phyloP scores from a whole-genome alignment of 805 yeast genomes.

The Zygosaccharomyces rouxii region DNA sequence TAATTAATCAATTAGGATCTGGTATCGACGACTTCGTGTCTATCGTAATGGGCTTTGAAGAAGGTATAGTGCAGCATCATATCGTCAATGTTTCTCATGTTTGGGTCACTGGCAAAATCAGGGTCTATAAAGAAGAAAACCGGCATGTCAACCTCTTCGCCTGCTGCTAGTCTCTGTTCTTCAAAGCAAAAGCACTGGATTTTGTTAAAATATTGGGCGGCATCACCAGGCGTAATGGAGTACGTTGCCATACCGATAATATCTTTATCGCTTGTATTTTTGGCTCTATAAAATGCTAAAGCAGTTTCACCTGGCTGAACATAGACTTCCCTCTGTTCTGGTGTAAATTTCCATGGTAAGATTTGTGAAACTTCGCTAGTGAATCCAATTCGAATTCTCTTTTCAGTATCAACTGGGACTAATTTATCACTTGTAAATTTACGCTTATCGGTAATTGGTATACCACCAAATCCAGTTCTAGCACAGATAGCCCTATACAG shows the following conservation, averaged over 20 bases:
- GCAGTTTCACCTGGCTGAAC: slow-evolving; percentile 98
- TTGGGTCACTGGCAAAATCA: slow-evolving; percentile 88
- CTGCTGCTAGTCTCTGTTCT: slow-evolving; percentile 88
- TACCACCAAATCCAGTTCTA: slow-evolving; percentile 94
- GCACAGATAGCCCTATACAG: slow-evolving; percentile 87
- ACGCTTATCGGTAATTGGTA: slow-evolving; percentile 79
- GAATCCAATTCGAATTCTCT: slow-evolving; percentile 76
- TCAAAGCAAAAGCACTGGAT: slow-evolving; percentile 98
- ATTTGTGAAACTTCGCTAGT: slow-evolving; percentile 88
- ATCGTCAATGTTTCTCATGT: slow-evolving; percentile 86
- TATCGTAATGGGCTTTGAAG: slow-evolving; percentile 55
- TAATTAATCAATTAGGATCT: not conserved
- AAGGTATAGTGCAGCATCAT: slow-evolving; percentile 89
- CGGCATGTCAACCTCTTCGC: slow-evolving; percentile 99
- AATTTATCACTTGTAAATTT: slow-evolving; percentile 83
- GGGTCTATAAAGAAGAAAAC: slow-evolving; percentile 96
- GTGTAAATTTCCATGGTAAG: slow-evolving; percentile 91
- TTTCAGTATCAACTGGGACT: slow-evolving; percentile 80
- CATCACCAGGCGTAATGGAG: slow-evolving; percentile 92
- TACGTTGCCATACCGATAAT: slow-evolving; percentile 98
- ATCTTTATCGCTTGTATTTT: slow-evolving; percentile 78
- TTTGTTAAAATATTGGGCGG: slow-evolving; percentile 93
- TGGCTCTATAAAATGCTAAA: slow-evolving; percentile 89
- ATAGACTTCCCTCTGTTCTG: slow-evolving; percentile 89
- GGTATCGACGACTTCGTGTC: slow-evolving; percentile 7